A percentile compares a stretch with the other conserved stretches of the same genome.
Evolutionary conservation across 1,139 yeast genomes (phyloP).

Genomic region (Meyerozyma carpophila): DNA sequence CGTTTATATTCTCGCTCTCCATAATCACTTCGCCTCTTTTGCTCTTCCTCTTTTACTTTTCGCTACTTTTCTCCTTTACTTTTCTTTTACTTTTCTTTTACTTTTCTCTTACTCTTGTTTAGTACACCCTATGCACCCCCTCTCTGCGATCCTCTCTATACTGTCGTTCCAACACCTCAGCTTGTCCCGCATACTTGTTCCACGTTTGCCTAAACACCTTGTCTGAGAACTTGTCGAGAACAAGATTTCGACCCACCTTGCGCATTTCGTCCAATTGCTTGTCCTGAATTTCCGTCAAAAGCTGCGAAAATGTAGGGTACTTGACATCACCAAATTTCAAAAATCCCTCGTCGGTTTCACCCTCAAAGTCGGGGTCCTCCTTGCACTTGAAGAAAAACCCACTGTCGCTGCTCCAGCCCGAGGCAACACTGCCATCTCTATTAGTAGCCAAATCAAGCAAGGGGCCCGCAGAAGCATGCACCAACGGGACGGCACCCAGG

Average conservation of each 20-base stretch:
- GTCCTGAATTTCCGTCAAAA: constrained; percentile 36
- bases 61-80: too few species aligned
- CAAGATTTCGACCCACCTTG: constrained; percentile 45
- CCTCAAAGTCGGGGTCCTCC: constrained; percentile 54
- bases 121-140: constrained; percentile 38
- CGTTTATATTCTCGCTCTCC: too few species aligned
- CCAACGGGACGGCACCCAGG: constrained; percentile 81
- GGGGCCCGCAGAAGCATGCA: constrained; percentile 96
- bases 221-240: constrained; percentile 63
- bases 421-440: constrained; percentile 10
- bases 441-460: constrained; percentile 67
- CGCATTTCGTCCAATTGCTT: constrained; percentile 39
- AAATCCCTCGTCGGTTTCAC: constrained; percentile 10
- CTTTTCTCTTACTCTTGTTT: constrained; percentile 3
- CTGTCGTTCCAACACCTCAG: constrained; percentile 33
- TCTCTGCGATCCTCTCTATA: constrained; percentile 32
- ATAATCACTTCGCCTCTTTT: too few species aligned
- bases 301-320: constrained; percentile 36
- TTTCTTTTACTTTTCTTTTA: too few species aligned
- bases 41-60: too few species aligned
- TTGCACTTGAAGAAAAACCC: constrained; percentile 69
- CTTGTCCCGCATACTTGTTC: constrained; percentile 40
- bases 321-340: constrained; percentile 15
- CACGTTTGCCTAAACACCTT: constrained; percentile 56
- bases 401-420: constrained; percentile 38